A percentile compares a stretch with the other conserved stretches of the same genome.
Conservation (phyloP, 192 early-diverging fungal species). For the Gonapodya prolifera region DNA sequence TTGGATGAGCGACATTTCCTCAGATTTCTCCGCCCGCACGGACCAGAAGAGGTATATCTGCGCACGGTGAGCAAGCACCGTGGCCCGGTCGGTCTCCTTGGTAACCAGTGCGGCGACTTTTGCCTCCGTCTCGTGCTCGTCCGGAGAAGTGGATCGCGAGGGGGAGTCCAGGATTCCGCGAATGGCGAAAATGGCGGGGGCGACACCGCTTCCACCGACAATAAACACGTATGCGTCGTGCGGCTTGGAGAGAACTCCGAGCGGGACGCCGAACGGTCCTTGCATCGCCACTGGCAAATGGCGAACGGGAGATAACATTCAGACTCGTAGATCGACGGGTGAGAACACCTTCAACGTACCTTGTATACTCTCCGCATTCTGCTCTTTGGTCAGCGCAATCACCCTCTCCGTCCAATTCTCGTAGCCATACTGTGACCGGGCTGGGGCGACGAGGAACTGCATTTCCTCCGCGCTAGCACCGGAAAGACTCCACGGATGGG, state of each 20-base stretch:
- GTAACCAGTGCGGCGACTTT: too few relatives aligned
- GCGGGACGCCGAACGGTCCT: neutral
- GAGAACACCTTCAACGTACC: neutral
- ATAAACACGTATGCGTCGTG: neutral
- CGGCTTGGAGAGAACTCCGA: neutral
- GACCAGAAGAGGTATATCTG: neutral
- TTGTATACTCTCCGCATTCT: too few relatives aligned
- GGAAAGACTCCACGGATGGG: neutral
- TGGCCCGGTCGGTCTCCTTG: neutral
- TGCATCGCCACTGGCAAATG: neutral
- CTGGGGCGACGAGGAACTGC: neutral
- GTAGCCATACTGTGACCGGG: neutral
- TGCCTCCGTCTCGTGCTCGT: too few relatives aligned
- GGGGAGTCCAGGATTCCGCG: neutral
- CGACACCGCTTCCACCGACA: neutral
- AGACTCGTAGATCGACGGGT: too few relatives aligned
- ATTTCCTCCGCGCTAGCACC: neutral
- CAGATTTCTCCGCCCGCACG: neutral
- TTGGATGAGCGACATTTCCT: neutral
- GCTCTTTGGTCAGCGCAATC: neutral
- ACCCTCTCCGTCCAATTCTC: neutral
- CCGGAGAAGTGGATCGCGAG: too few relatives aligned
- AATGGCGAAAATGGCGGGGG: neutral
- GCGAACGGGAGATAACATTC: too few relatives aligned
- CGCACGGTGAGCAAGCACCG: neutral